phyloP scores from a whole-genome alignment of 345 rosid genomes.

The Eucalyptus shirleyi region DNA sequence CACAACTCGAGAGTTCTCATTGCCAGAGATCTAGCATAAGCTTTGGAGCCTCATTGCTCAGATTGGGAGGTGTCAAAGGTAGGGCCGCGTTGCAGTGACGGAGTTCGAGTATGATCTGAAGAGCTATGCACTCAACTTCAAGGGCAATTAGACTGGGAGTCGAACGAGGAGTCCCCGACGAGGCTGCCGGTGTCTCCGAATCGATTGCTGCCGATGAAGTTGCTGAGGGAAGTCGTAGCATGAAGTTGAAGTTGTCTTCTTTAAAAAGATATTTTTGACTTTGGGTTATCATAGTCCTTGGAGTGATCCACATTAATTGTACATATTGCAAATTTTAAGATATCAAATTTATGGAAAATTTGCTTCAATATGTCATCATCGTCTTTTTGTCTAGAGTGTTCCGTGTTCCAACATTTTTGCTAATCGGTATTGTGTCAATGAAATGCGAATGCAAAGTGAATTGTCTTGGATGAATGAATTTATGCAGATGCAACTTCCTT shows the following conservation, averaged over 20 bases:
- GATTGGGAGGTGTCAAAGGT: neutral
- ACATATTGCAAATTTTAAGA: fast-evolving
- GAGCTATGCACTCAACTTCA: neutral
- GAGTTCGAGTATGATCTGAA: fast-evolving
- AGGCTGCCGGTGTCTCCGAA: fast-evolving
- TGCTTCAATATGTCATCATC: neutral
- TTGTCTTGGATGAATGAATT: neutral
- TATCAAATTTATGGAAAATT: neutral
- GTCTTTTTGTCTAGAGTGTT: neutral
- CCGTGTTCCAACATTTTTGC: fast-evolving
- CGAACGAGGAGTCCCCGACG: fast-evolving
- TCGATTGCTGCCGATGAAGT: fast-evolving
- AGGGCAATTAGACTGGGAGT: neutral
- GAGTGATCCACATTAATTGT: neutral
- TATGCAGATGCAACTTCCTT: neutral
- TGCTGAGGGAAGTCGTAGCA: fast-evolving
- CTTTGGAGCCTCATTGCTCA: fast-evolving
- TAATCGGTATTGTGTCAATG: neutral
- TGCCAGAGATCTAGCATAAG: fast-evolving
- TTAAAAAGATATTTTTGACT: too few relatives aligned
- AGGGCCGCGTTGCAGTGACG: fast-evolving
- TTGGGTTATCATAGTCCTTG: fast-evolving
- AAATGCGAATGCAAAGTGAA: fast-evolving
- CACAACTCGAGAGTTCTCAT: fast-evolving
- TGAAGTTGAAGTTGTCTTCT: neutral